Percentiles rank a stretch among this genome's conserved stretches.
These are phyloP conservation scores for Hypoxylon perforatum DNA, from an alignment of 495 filamentous ascomycete genomes.

Conservation along the genomic window DNA sequence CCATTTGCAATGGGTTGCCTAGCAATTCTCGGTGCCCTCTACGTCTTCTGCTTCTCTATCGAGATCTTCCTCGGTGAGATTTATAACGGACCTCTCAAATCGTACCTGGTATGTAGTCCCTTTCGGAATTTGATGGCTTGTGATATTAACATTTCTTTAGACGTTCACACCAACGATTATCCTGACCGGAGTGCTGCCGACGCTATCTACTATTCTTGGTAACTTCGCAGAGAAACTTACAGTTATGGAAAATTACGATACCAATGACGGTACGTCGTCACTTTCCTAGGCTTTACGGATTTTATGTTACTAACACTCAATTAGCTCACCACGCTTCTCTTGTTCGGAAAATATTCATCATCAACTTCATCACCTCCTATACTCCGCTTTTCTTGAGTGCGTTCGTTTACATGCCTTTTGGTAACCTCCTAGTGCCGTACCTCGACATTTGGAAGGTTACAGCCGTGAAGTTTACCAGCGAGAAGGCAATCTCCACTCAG, in stretches of 20 bases:
- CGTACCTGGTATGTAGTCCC: constrained; percentile 71
- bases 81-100: constrained; percentile 90
- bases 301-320: constrained; percentile 23
- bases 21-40: constrained; percentile 78
- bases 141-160: constrained; percentile 60
- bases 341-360: constrained; percentile 89
- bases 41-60: constrained; percentile 89
- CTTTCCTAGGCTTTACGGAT: too few relatives aligned
- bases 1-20: constrained; percentile 85
- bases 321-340: constrained; percentile 77
- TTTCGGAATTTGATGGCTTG: not conserved
- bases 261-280: constrained; percentile 64
- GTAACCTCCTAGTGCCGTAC: constrained; percentile 84
- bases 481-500: constrained; percentile 72
- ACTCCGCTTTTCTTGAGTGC: constrained; percentile 91
- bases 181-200: constrained; percentile 82
- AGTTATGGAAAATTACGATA: constrained; percentile 93
- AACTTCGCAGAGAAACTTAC: constrained; percentile 82
- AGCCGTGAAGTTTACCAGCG: constrained; percentile 77
- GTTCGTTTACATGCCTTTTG: constrained; percentile 97
- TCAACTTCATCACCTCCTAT: constrained; percentile 98
- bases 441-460: constrained; percentile 87
- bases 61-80: constrained; percentile 97
- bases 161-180: constrained; percentile 89
- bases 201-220: constrained; percentile 79